Percentiles rank a stretch among this genome's conserved stretches.
Evolutionary conservation across 768 basidiomycete genomes (phyloP).

Genomic region (Lentinus tigrinus): DNA sequence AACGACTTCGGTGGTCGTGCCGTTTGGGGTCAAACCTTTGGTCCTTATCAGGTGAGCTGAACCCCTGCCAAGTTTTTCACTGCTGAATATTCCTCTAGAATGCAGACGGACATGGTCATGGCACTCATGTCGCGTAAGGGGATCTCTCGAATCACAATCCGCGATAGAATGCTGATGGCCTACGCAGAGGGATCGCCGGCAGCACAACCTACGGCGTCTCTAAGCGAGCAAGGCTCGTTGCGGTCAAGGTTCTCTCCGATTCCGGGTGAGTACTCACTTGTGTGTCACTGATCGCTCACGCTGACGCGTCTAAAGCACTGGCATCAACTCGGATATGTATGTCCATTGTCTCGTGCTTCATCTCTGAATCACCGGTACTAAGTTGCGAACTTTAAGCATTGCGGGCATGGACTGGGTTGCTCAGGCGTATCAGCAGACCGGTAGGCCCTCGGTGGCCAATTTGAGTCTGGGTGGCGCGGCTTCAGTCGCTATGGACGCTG

Average conservation of each 20-base stretch:
- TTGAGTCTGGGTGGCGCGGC: no score
- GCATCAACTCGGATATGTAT: neutral
- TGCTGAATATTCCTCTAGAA: neutral
- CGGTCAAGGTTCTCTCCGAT: conserved; percentile 24
- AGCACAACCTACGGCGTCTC: conserved; percentile 17
- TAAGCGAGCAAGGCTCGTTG: conserved; percentile 20
- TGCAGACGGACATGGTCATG: neutral
- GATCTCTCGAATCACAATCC: neutral
- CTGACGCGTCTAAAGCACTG: neutral
- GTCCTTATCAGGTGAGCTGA: neutral
- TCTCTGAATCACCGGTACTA: no score
- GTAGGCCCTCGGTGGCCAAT: no score
- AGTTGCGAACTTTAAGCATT: no score
- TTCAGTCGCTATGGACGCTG: no score
- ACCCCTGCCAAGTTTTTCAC: neutral
- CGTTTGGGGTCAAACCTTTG: neutral
- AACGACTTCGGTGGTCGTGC: neutral
- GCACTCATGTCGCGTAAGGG: neutral
- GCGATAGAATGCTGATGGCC: neutral
- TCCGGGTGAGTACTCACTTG: neutral
- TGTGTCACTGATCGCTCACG: neutral
- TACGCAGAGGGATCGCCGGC: neutral
- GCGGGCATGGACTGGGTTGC: no score
- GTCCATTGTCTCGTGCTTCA: no score
- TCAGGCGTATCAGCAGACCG: no score